These are phyloP conservation scores for Pilobolus umbonatus DNA, from an alignment of 192 early-diverging fungal genomes.

Conservation along the genomic window DNA sequence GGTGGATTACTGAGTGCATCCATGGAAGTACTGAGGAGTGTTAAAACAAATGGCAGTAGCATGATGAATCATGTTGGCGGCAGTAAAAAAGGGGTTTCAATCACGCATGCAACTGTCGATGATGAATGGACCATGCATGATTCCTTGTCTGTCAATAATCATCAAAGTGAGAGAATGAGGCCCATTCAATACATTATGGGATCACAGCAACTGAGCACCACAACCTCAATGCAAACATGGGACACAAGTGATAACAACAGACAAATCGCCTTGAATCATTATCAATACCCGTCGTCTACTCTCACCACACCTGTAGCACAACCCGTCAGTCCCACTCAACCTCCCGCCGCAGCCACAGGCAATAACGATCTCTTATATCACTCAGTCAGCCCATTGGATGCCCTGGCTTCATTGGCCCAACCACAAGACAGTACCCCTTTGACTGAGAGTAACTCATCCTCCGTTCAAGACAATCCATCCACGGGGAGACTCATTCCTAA, in stretches of 20 bases:
- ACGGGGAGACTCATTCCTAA: background rate
- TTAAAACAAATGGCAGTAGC: conserved; percentile 24
- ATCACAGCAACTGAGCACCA: conserved; percentile 21
- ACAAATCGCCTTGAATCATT: conserved; percentile 15
- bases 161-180: too few species aligned
- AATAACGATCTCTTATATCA: conserved; percentile 33
- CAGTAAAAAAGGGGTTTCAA: background rate
- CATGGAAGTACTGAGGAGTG: conserved; percentile 31
- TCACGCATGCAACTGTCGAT: conserved; percentile 25
- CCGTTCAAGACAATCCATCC: background rate
- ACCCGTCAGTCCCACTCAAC: conserved; percentile 17
- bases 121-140: conserved; percentile 19
- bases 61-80: conserved; percentile 12
- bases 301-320: conserved; percentile 22
- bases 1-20: conserved; percentile 17
- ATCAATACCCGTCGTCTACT: conserved; percentile 26
- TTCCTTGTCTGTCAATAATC: conserved; percentile 15
- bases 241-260: background rate
- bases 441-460: background rate
- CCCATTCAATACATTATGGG: conserved; percentile 29
- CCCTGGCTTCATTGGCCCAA: conserved; percentile 36
- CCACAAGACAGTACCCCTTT: background rate
- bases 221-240: conserved; percentile 13
- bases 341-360: background rate
- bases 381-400: conserved; percentile 43